Base-by-base conservation (phyloP, 148 eudicot genomes). In the Dysphania ambrosioides region DNA sequence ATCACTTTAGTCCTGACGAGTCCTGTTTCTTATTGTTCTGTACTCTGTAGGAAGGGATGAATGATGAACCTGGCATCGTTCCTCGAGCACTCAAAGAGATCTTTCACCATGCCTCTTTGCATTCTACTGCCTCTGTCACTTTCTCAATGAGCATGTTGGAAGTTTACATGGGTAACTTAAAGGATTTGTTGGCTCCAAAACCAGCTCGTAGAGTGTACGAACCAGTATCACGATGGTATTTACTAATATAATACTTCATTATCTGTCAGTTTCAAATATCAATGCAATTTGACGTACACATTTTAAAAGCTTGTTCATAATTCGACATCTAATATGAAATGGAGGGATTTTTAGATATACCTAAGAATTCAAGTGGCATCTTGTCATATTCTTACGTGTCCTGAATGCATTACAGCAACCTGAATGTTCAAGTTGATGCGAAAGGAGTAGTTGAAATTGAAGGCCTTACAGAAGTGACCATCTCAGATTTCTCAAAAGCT, bases 141-240 rank as follows among this genome's bases (percentile, higher is more conserved):
- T 90, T 90, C 78, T 81, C 91, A 6, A 85, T 90, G 56, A 90
- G 94, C 82, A 90, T 90, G 94, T 73, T 90, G 77, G 94, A 90
- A 79, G 88, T 90, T 73, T 90, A 90, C 76, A 80, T 90, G 88
- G 94, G 94, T 19, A 86, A 82, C 73, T 62, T 90, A 31, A 90
- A 76, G 76, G 94, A 90, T 59, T 35, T 90, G 18, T 82, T 90
- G 71, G 86, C 86, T 80, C 86, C 88, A 56, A 86, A 78, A 80
- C 82, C 80, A 69, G n/a, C 78, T 38, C 78, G 82, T 47, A 83
- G 86, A 74, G 72, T 61, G 24, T 84, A 77, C 71, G 76, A 86
- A 73, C 79, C 88, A 31, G 63, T 85, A 38, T 64, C 81, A 55
- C 82, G 83, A 86, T 90, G 94, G 94, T 90, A 83, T 77, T 38